A percentile compares a stretch with the other conserved stretches of the same genome.
phyloP scores from a whole-genome alignment of 1,139 yeast species.

The Diutina pseudorugosa region DNA sequence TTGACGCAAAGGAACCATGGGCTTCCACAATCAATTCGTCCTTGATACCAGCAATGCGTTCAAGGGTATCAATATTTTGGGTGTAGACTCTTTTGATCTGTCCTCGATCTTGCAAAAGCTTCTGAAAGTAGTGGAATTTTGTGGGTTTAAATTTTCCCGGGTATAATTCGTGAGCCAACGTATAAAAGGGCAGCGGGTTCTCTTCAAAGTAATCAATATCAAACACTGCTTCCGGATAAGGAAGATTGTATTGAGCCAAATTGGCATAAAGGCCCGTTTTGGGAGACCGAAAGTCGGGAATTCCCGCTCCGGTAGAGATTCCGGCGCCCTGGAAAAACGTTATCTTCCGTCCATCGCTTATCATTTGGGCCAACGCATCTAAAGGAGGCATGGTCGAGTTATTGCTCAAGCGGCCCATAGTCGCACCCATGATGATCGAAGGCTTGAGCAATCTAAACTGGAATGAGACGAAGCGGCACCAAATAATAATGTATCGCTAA shows the following conservation, averaged over 20 bases:
- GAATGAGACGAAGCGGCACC: too few relatives aligned
- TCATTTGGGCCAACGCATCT: conserved; percentile 6
- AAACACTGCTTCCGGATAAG: conserved; percentile 92
- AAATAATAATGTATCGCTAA: neutral
- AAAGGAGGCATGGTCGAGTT: neutral
- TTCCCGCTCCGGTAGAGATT: conserved; percentile 83
- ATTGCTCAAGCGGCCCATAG: neutral
- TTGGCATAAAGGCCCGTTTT: conserved; percentile 84
- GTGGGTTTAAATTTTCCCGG: conserved; percentile 87
- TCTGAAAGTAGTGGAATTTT: conserved; percentile 61
- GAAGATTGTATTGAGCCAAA: conserved; percentile 58
- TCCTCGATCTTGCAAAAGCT: conserved; percentile 50
- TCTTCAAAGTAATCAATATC: conserved; percentile 71
- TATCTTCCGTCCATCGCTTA: conserved; percentile 13
- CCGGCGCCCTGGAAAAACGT: conserved; percentile 80
- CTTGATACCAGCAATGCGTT: conserved; percentile 67
- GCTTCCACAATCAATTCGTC: conserved; percentile 70
- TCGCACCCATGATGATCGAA: neutral
- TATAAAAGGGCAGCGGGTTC: conserved; percentile 74
- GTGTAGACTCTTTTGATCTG: conserved; percentile 64
- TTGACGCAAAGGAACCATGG: conserved; percentile 83
- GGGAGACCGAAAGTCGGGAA: conserved; percentile 91
- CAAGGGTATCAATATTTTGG: conserved; percentile 88
- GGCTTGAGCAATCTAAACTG: neutral
- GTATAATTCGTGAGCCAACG: conserved; percentile 70